These are phyloP conservation scores for Debaryomyces sp. DNA, from an alignment of 1,139 yeast genomes.

Conservation along the genomic window DNA sequence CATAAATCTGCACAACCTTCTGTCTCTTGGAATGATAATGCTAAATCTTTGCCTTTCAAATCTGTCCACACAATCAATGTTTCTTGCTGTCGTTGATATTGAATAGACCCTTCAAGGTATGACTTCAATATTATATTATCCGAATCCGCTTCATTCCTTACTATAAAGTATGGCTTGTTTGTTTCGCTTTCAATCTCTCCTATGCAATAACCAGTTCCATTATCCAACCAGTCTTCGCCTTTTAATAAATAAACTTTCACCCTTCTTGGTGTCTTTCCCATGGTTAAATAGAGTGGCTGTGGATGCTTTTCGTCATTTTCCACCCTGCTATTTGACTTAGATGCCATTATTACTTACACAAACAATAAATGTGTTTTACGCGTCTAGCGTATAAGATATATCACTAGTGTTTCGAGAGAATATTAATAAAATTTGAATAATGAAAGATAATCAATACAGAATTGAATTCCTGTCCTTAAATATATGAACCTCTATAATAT, in stretches of 20 bases:
- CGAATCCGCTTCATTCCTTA: constrained; percentile 68
- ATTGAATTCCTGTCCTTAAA: neutral
- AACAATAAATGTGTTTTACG: constrained; percentile 2
- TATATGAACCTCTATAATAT: neutral
- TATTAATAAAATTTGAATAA: neutral
- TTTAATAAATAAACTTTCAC: constrained; percentile 86
- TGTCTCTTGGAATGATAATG: constrained; percentile 89
- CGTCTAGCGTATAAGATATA: constrained; percentile 5
- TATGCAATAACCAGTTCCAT: constrained; percentile 89
- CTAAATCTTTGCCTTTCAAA: constrained; percentile 74
- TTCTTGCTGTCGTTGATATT: constrained; percentile 92
- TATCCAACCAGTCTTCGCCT: constrained; percentile 86
- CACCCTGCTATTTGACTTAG: neutral
- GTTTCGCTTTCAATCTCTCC: constrained; percentile 57
- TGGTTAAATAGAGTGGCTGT: neutral
- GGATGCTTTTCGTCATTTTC: neutral
- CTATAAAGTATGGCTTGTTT: constrained; percentile 63
- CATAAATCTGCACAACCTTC: constrained; percentile 87
- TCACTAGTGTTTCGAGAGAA: neutral
- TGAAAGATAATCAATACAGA: neutral
- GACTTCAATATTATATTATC: constrained; percentile 65
- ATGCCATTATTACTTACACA: constrained; percentile 5
- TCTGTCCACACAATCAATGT: constrained; percentile 96
- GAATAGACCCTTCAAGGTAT: constrained; percentile 70
- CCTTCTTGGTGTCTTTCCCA: constrained; percentile 54